Evolutionary conservation across 2,329 filamentous ascomycete species (phyloP), one percentile per base, ranked within the genome.

Genomic region (Capronia epimyces): DNA sequence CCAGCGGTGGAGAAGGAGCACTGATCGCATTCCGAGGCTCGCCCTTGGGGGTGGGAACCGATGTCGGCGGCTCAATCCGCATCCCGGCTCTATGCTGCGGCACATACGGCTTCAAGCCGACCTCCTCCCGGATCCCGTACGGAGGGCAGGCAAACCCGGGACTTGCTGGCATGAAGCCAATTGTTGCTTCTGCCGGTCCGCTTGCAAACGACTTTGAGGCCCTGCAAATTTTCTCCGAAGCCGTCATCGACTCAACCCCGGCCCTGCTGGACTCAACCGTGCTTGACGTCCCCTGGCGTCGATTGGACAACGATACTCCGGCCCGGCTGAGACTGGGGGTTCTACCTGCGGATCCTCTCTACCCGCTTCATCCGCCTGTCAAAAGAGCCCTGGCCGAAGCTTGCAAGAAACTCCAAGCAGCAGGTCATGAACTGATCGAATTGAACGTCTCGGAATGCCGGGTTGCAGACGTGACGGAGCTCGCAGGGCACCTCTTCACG

Each of bases 321-420:
- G 7, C 47, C 24, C 46, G 39, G 7, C 55, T 80, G 2, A 69
- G 67, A 0, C 73, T 82, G 32, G 79, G 79, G 0, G 55, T 80
- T 1, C 60, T 78, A 9, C 50, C 69, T 1, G 73, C 75, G 39
- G 74, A 79, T 55, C 64, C 69, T 0, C 63, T 71, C 1, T 73
- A 73, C 24, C 73, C 68, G 22, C 71, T 75, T 0, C 78, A 82
- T 42, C 78, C 79, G 0, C 76, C 79, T 0, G 69, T 76, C 0
- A 81, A 78, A 76, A 65, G 74, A 15, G 68, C 60, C 56, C 66
- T 61, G 29, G 46, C 53, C 51, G 68, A 52, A 70, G 52, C 49
- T 25, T 51, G 49, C 6, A 45, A 44, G 16, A 83, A 40, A 63
- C 83, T 50, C 67, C 83, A 3, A 74, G 81, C 2, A 78, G 80